These are phyloP conservation scores for Colletotrichum viniferum DNA, from an alignment of 2,329 filamentous ascomycete genomes.

Conservation along the genomic window DNA sequence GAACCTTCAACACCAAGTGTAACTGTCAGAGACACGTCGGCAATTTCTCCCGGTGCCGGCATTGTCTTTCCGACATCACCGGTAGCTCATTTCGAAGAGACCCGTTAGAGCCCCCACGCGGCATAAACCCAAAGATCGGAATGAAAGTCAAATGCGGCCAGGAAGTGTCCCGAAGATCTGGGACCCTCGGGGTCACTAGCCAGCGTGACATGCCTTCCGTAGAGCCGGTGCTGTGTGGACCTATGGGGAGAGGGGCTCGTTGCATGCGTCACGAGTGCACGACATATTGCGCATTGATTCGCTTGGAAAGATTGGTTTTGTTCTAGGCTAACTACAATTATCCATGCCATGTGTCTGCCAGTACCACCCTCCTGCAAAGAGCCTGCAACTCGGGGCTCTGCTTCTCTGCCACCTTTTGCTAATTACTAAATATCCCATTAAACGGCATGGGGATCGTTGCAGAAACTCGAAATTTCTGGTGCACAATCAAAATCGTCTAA, in stretches of 20 bases:
- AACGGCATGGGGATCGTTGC: background rate
- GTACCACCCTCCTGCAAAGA: background rate
- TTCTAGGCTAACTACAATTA: background rate
- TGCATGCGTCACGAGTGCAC: background rate
- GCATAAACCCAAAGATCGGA: background rate
- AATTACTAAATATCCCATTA: background rate
- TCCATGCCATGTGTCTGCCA: background rate
- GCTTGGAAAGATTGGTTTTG: background rate
- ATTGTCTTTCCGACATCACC: background rate
- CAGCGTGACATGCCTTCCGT: background rate
- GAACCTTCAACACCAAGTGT: background rate
- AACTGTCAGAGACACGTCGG: background rate
- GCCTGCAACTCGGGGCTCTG: background rate
- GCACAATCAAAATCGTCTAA: background rate
- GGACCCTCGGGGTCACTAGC: background rate
- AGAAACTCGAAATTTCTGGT: background rate
- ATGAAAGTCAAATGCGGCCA: background rate
- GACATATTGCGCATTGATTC: background rate
- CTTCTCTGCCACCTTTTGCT: background rate
- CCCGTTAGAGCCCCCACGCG: conserved; percentile 9
- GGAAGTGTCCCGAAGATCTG: background rate
- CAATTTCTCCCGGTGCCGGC: background rate
- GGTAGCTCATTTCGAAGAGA: background rate
- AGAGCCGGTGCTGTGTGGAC: background rate
- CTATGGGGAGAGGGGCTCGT: background rate